phyloP scores from a whole-genome alignment of 2,329 filamentous ascomycete genomes.

The Fusarium nisikadoi region DNA sequence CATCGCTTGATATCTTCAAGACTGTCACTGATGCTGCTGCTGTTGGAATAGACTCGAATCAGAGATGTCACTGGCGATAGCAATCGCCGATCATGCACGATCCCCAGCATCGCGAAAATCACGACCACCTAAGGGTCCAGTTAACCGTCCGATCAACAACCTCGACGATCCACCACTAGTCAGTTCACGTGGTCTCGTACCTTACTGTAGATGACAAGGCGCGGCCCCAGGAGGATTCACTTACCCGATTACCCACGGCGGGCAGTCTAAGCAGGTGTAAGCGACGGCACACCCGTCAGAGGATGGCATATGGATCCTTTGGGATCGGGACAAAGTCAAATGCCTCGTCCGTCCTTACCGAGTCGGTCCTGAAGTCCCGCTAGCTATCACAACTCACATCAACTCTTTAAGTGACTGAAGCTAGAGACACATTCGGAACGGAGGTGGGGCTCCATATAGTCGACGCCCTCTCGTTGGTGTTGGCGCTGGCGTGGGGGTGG shows the following conservation, averaged over 20 bases:
- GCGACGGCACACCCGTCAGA: conserved; percentile 13
- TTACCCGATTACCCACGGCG: conserved; percentile 17
- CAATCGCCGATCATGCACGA: conserved; percentile 19
- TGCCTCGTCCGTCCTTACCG: conserved; percentile 34
- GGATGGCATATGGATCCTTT: conserved; percentile 10
- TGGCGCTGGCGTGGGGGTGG: conserved; percentile 27
- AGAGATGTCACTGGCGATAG: conserved; percentile 2
- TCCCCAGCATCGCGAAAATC: conserved; percentile 3
- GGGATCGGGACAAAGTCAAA: conserved; percentile 26
- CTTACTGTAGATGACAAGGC: conserved; percentile 3
- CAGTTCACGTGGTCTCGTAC: conserved; percentile 24
- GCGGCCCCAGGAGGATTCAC: conserved; percentile 8
- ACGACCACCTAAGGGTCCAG: neutral
- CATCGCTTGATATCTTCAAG: neutral
- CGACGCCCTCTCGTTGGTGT: conserved; percentile 17
- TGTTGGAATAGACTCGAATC: conserved; percentile 7
- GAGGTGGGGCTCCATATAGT: conserved; percentile 24
- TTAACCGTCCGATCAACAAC: conserved; percentile 8
- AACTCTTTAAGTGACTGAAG: conserved; percentile 16
- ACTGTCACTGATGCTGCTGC: neutral
- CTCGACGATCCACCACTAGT: conserved; percentile 12
- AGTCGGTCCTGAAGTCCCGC: conserved; percentile 16
- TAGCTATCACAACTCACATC: conserved; percentile 1
- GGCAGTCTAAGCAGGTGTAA: neutral
- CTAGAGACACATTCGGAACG: conserved; percentile 28